phyloP scores from a whole-genome alignment of 257 asterid genomes.

The Scutellaria galericulata region DNA sequence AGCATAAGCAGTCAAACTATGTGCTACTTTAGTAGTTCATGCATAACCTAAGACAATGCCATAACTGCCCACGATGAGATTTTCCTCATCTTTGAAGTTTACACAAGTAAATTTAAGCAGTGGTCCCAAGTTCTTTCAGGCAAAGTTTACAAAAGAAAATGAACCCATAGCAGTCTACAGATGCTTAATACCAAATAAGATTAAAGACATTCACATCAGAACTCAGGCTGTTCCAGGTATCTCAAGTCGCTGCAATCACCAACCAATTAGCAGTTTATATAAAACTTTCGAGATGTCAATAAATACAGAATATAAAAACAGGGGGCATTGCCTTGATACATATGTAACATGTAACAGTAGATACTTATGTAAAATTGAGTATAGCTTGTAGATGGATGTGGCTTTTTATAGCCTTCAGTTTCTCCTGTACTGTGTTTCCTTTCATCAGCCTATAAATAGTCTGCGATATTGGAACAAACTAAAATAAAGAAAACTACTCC shows the following conservation, averaged over 20 bases:
- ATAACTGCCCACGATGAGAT: not conserved
- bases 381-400: slow-evolving; percentile 1
- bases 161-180: not conserved
- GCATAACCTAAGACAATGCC: not conserved
- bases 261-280: too few species aligned
- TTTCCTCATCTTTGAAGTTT: not conserved
- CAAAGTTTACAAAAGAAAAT: not conserved
- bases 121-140: not conserved
- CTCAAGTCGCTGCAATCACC: not conserved
- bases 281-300: not conserved
- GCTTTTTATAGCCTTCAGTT: not conserved
- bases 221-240: not conserved
- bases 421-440: not conserved
- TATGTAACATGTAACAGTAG: slow-evolving; percentile 5
- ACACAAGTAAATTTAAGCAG: not conserved
- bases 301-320: not conserved
- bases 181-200: slow-evolving; percentile 17
- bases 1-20: not conserved
- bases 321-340: slow-evolving; percentile 1
- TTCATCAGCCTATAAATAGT: not conserved
- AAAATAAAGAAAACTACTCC: not conserved
- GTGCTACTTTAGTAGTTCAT: not conserved
- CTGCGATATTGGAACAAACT: not conserved
- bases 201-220: not conserved
- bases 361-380: too few species aligned